Conservation (phyloP, 164 flowering plant genomes). For the Magnolia kwangsiensis region DNA sequence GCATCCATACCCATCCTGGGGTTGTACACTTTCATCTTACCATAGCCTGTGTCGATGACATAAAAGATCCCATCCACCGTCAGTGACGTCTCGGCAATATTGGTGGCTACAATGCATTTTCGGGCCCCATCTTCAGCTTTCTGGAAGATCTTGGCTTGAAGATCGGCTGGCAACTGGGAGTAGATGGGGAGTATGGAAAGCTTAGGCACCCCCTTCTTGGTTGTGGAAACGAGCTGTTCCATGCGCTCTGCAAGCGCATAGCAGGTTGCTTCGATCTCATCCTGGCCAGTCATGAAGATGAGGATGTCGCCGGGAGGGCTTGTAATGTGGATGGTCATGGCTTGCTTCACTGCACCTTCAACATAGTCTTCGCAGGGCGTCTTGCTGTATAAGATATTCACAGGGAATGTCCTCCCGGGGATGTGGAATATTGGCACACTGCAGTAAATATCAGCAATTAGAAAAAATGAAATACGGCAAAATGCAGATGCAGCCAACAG, state of each 20-base stretch:
- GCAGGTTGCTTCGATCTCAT: conserved; percentile 97
- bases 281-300: conserved; percentile 98
- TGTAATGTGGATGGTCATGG: conserved; percentile 87
- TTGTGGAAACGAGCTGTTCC: conserved; percentile 71
- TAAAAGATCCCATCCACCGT: conserved; percentile 94
- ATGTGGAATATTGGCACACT: conserved; percentile 90
- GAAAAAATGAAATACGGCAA: background rate
- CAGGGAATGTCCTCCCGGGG: conserved; percentile 95
- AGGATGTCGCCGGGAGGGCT: conserved; percentile 93
- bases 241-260: conserved; percentile 84
- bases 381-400: conserved; percentile 67
- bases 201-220: conserved; percentile 62
- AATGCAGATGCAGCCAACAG: background rate
- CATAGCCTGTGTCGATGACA: conserved; percentile 90
- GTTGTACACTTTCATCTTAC: conserved; percentile 91
- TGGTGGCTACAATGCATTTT: conserved; percentile 96
- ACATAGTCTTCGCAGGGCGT: conserved; percentile 93
- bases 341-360: conserved; percentile 96
- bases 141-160: conserved; percentile 94
- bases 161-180: conserved; percentile 95
- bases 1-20: conserved; percentile 98
- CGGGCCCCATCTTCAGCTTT: conserved; percentile 96
- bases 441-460: conserved; percentile 14
- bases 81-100: conserved; percentile 95
- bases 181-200: conserved; percentile 90